A percentile compares a stretch with the other conserved stretches of the same genome.
These are phyloP conservation scores for Emiliania huxleyi DNA, from an alignment of 78 protist species.

Conservation along the genomic window DNA sequence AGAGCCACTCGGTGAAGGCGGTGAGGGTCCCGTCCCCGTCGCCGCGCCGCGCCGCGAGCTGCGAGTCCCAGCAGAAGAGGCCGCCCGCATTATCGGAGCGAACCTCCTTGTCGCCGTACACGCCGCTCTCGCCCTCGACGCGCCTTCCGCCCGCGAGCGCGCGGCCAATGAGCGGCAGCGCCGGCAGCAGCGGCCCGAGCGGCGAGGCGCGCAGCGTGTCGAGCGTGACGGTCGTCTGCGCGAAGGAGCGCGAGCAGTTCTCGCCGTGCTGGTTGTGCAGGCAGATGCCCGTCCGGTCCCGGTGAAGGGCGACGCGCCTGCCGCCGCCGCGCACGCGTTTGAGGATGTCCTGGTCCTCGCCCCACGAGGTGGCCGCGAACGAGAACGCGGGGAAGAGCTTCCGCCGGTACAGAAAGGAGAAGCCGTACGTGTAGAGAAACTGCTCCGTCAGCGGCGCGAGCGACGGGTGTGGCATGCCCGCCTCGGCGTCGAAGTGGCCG, in stretches of 20 bases:
- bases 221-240: not conserved
- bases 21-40: not conserved
- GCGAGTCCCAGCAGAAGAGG: not conserved
- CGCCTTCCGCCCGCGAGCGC: not conserved
- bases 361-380: not conserved
- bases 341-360: not conserved
- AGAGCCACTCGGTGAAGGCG: not conserved
- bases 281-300: not conserved
- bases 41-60: not conserved
- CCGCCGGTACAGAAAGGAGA: not conserved
- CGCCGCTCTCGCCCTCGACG: not conserved
- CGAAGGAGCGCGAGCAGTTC: constrained; percentile 17
- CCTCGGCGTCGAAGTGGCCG: not conserved
- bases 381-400: not conserved
- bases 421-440: not conserved
- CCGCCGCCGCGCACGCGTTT: not conserved
- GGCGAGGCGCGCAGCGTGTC: not conserved
- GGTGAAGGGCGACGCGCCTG: not conserved
- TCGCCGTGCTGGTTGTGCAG: constrained; percentile 10
- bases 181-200: not conserved
- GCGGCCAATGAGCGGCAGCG: not conserved
- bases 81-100: not conserved
- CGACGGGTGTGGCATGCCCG: not conserved
- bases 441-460: not conserved
- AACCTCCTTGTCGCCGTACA: not conserved